A percentile compares a stretch with the other conserved stretches of the same genome.
phyloP scores from a whole-genome alignment of 805 yeast genomes.

The Candida cerambycidarum region DNA sequence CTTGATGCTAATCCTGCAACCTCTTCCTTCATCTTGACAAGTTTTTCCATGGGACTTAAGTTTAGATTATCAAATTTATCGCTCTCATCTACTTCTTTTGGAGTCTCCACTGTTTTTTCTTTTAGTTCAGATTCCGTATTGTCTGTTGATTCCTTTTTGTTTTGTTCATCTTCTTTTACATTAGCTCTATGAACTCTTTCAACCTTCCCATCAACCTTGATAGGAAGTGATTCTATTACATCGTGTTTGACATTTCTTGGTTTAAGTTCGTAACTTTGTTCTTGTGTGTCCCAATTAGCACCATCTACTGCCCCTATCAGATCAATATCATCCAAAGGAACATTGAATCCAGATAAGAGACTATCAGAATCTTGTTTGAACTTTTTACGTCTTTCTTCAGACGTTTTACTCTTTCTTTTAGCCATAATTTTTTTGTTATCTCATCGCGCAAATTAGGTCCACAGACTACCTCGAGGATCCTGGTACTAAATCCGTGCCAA shows the following conservation, averaged over 20 bases:
- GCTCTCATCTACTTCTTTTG: constrained; percentile 21
- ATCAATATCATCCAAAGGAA: constrained; percentile 3
- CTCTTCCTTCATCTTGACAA: constrained; percentile 70
- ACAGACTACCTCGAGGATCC: not conserved
- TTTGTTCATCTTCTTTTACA: constrained; percentile 21
- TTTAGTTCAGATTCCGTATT: constrained; percentile 15
- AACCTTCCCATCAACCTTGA: constrained; percentile 73
- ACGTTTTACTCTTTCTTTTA: constrained; percentile 28
- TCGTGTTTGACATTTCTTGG: constrained; percentile 57
- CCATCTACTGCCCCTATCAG: constrained; percentile 4
- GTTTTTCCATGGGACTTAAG: constrained; percentile 50
- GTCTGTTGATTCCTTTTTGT: constrained; percentile 13
- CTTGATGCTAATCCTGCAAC: constrained; percentile 78
- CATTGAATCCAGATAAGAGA: constrained; percentile 37
- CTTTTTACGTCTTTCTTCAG: constrained; percentile 36
- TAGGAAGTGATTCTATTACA: constrained; percentile 74
- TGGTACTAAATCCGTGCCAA: not conserved
- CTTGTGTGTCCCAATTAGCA: constrained; percentile 61
- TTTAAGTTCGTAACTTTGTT: constrained; percentile 71
- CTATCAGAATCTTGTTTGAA: constrained; percentile 42
- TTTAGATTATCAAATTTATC: constrained; percentile 47
- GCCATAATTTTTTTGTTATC: constrained; percentile 23
- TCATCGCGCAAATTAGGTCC: constrained; percentile 6
- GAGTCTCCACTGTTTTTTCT: constrained; percentile 28
- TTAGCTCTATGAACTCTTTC: constrained; percentile 56